Evolutionary conservation across 2,329 filamentous ascomycete genomes (phyloP).

Genomic region (Didymosphaeria variabile): DNA sequence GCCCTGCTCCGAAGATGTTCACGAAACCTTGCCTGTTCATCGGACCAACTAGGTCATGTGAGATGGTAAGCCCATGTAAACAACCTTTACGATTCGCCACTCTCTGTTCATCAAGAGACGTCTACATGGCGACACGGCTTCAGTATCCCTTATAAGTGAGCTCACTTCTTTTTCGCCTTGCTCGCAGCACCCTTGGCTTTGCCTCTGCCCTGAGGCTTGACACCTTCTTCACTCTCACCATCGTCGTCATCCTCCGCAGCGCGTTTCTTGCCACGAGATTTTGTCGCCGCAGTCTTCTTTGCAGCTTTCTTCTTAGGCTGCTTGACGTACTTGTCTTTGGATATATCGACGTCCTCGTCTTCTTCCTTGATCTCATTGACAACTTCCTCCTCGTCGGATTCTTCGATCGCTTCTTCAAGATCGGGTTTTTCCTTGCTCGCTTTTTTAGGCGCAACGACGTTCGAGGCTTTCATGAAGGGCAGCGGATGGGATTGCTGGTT

Average conservation of each 20-base stretch:
- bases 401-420: slow-evolving; percentile 94
- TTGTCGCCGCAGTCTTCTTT: slow-evolving; percentile 57
- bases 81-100: neutral
- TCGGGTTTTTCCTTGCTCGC: slow-evolving; percentile 81
- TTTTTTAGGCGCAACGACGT: slow-evolving; percentile 76
- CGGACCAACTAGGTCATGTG: neutral
- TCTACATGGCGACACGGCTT: neutral
- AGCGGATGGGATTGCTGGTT: slow-evolving; percentile 87
- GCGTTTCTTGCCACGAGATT: slow-evolving; percentile 53
- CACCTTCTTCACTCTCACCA: slow-evolving; percentile 54
- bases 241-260: slow-evolving; percentile 41
- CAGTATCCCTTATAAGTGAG: no score
- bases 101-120: neutral
- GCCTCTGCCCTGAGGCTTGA: slow-evolving; percentile 57
- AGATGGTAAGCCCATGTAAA: neutral
- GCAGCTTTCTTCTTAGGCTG: slow-evolving; percentile 78
- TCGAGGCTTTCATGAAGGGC: slow-evolving; percentile 94
- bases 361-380: slow-evolving; percentile 63
- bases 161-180: slow-evolving; percentile 35
- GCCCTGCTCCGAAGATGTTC: neutral
- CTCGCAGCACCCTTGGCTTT: slow-evolving; percentile 57
- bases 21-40: neutral
- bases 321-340: slow-evolving; percentile 97
- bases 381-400: slow-evolving; percentile 74
- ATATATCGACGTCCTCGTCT: slow-evolving; percentile 81